Conservation (phyloP, 192 early-diverging fungal genomes). For the Umbelopsis isabellina region DNA sequence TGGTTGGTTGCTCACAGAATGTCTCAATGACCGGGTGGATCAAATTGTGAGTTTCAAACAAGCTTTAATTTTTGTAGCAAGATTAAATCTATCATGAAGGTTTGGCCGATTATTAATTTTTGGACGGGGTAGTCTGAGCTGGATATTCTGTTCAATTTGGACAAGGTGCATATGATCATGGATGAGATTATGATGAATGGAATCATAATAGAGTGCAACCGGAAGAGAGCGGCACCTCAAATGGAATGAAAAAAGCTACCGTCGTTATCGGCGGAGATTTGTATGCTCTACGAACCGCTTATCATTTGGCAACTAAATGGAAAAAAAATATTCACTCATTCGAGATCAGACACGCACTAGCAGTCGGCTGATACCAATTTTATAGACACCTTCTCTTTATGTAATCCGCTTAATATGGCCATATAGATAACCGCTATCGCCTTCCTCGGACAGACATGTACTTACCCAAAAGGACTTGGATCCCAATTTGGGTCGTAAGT, state of each 20-base stretch:
- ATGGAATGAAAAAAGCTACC: not conserved
- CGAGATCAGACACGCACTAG: too few relatives aligned
- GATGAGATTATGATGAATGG: constrained; percentile 41
- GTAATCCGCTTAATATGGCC: too few relatives aligned
- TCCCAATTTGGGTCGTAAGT: too few relatives aligned
- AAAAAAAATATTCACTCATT: too few relatives aligned
- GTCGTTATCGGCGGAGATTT: not conserved
- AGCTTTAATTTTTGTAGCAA: too few relatives aligned
- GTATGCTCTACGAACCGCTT: not conserved
- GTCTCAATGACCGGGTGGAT: constrained; percentile 1
- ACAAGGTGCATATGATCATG: constrained; percentile 46
- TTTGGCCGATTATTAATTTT: not conserved
- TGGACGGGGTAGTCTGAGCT: constrained; percentile 36
- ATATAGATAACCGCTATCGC: too few relatives aligned
- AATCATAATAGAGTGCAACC: constrained; percentile 39
- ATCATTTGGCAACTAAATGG: too few relatives aligned
- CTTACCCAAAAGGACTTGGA: too few relatives aligned
- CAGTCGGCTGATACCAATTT: too few relatives aligned
- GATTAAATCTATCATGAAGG: too few relatives aligned
- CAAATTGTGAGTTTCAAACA: not conserved
- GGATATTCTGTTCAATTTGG: constrained; percentile 44
- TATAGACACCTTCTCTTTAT: too few relatives aligned
- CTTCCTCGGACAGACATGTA: too few relatives aligned
- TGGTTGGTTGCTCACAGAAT: not conserved
- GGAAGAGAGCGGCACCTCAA: constrained; percentile 15